Percentiles rank a stretch among this genome's conserved stretches.
phyloP scores from a whole-genome alignment of 2,329 filamentous ascomycete genomes.

The Colletotrichum aenigma region DNA sequence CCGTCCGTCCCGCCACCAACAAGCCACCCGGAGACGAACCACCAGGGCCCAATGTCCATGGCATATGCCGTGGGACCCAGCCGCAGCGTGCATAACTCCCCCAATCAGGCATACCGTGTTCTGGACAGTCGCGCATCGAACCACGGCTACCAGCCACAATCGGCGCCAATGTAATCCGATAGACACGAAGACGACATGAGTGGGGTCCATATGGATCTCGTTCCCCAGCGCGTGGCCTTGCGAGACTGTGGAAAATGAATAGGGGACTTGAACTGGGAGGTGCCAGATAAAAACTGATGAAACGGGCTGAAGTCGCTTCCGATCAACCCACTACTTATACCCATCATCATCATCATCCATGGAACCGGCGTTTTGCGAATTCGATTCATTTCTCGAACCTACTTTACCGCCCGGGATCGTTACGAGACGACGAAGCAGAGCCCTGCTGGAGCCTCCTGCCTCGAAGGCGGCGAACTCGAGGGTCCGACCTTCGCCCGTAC shows the following conservation, averaged over 20 bases:
- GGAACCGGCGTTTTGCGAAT: conserved; percentile 17
- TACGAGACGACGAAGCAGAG: not conserved
- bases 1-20: not conserved
- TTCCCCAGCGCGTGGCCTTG: not conserved
- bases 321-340: not conserved
- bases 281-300: not conserved
- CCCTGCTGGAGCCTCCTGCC: not conserved
- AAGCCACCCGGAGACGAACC: not conserved
- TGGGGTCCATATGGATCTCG: not conserved
- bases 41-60: conserved; percentile 8
- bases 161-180: not conserved
- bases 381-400: conserved; percentile 14
- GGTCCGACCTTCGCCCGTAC: not conserved
- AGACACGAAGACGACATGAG: not conserved
- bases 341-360: not conserved
- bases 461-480: not conserved
- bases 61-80: conserved; percentile 3
- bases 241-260: not conserved
- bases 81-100: conserved; percentile 14
- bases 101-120: not conserved
- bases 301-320: not conserved
- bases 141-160: not conserved
- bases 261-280: not conserved
- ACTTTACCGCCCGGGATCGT: not conserved
- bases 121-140: not conserved